Conservation (phyloP, 495 filamentous ascomycete genomes). For the Penicillium daleae region DNA sequence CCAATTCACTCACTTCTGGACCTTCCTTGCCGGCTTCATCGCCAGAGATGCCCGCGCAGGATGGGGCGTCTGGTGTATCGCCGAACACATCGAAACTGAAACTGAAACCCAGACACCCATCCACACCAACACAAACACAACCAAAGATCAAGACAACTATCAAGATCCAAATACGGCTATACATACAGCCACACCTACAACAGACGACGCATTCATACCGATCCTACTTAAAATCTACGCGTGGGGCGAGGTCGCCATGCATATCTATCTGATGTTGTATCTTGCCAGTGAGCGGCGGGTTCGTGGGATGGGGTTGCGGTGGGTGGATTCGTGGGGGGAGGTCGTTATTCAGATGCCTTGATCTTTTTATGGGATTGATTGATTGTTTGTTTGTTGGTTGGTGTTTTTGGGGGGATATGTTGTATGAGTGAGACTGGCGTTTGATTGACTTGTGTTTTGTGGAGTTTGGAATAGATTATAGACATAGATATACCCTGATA, state of each 20-base stretch:
- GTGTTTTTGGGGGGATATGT: too few relatives aligned
- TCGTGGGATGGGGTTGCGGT: slow-evolving; percentile 54
- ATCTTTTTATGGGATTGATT: not conserved
- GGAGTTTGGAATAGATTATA: not conserved
- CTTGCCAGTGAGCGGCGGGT: slow-evolving; percentile 63
- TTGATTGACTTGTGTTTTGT: not conserved
- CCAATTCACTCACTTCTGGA: slow-evolving; percentile 58
- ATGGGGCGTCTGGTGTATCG: slow-evolving; percentile 66
- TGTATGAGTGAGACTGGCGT: too few relatives aligned
- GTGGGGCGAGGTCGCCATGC: slow-evolving; percentile 64
- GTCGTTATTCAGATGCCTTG: slow-evolving; percentile 51
- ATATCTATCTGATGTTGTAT: slow-evolving; percentile 69
- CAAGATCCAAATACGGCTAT: too few relatives aligned
- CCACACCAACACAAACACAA: not conserved
- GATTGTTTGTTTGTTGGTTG: not conserved
- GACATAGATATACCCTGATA: not conserved
- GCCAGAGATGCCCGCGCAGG: slow-evolving; percentile 59
- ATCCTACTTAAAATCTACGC: slow-evolving; percentile 59
- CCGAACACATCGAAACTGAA: slow-evolving; percentile 23
- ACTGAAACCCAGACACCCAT: not conserved
- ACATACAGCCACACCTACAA: too few relatives aligned
- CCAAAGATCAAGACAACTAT: too few relatives aligned
- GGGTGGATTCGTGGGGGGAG: slow-evolving; percentile 60
- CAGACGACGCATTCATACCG: not conserved
- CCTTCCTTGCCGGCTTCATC: slow-evolving; percentile 61